Evolutionary conservation across 176 grass and related monocot genomes (phyloP).

Genomic region (Aegilops sharonensis): DNA sequence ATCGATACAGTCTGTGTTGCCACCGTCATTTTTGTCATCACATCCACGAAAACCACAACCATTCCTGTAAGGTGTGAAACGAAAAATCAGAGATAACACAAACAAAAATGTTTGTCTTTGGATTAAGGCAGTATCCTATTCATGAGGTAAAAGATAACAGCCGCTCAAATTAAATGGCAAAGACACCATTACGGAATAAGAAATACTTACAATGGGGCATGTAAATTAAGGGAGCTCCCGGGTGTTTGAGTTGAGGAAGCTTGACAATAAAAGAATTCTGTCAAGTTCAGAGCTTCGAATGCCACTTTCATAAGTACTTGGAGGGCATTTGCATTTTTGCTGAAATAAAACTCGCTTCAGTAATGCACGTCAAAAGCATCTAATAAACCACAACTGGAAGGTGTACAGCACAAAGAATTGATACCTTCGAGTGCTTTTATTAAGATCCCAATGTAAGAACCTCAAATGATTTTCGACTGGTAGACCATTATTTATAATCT

Average conservation of each 20-base stretch:
- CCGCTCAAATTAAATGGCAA: slow-evolving; percentile 9
- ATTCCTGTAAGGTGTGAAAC: slow-evolving; percentile 38
- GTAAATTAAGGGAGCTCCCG: slow-evolving; percentile 44
- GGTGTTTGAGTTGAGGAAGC: slow-evolving; percentile 39
- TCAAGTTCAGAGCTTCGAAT: slow-evolving; percentile 72
- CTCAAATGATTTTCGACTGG: slow-evolving; percentile 65
- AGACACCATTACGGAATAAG: slow-evolving; percentile 2
- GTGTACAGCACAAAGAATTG: slow-evolving; percentile 8
- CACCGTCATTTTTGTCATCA: slow-evolving; percentile 30
- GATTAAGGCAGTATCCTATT: background rate
- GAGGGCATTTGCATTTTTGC: slow-evolving; percentile 74
- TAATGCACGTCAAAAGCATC: slow-evolving; percentile 25
- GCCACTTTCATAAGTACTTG: slow-evolving; percentile 76
- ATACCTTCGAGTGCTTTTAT: slow-evolving; percentile 86
- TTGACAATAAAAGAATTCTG: slow-evolving; percentile 79
- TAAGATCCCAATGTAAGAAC: slow-evolving; percentile 98
- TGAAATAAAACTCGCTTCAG: slow-evolving; percentile 42
- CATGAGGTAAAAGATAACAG: slow-evolving; percentile 8
- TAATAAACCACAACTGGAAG: slow-evolving; percentile 2
- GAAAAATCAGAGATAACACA: slow-evolving; percentile 14
- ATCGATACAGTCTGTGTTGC: slow-evolving; percentile 45
- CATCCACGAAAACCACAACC: slow-evolving; percentile 16
- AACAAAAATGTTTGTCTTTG: background rate
- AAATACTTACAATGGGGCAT: slow-evolving; percentile 57
- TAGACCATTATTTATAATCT: slow-evolving; percentile 74